phyloP scores from a whole-genome alignment of 176 grass and related monocot species.

The Aegilops speltoides region DNA sequence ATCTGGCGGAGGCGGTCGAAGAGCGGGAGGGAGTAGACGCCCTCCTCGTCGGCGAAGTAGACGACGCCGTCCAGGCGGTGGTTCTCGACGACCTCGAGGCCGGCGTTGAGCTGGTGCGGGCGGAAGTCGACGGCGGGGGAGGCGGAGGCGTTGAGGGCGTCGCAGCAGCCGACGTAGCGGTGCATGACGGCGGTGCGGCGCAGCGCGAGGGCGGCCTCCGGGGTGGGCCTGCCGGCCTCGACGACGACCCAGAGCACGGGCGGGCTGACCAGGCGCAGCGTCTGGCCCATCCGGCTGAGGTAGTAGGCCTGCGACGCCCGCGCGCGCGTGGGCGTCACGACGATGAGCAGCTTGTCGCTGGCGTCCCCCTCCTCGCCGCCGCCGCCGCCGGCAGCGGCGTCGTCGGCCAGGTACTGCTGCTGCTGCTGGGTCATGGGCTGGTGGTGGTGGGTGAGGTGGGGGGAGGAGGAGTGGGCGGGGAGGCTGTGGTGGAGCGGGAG shows the following conservation, averaged over 20 bases:
- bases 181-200: slow-evolving; percentile 66
- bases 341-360: slow-evolving; percentile 38
- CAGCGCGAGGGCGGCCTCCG: slow-evolving; percentile 68
- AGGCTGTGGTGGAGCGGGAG: slow-evolving; percentile 33
- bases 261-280: slow-evolving; percentile 57
- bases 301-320: slow-evolving; percentile 68
- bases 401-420: no score
- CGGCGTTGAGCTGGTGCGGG: slow-evolving; percentile 80
- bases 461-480: not conserved
- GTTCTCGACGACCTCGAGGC: slow-evolving; percentile 75
- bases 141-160: not conserved
- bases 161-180: slow-evolving; percentile 69
- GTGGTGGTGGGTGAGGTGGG: not conserved
- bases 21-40: slow-evolving; percentile 84
- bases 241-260: slow-evolving; percentile 85
- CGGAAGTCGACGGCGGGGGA: not conserved
- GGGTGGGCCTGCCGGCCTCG: slow-evolving; percentile 56
- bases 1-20: slow-evolving; percentile 72
- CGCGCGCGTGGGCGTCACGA: slow-evolving; percentile 81
- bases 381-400: not conserved
- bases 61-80: slow-evolving; percentile 84
- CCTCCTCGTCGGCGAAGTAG: slow-evolving; percentile 95
- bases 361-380: not conserved
- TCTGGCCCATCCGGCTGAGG: slow-evolving; percentile 75
- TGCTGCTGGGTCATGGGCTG: not conserved